Percentiles rank a stretch among this genome's conserved stretches.
Evolutionary conservation across 1,284 basidiomycete species (phyloP).

Genomic region (Naganishia liquefaciens): DNA sequence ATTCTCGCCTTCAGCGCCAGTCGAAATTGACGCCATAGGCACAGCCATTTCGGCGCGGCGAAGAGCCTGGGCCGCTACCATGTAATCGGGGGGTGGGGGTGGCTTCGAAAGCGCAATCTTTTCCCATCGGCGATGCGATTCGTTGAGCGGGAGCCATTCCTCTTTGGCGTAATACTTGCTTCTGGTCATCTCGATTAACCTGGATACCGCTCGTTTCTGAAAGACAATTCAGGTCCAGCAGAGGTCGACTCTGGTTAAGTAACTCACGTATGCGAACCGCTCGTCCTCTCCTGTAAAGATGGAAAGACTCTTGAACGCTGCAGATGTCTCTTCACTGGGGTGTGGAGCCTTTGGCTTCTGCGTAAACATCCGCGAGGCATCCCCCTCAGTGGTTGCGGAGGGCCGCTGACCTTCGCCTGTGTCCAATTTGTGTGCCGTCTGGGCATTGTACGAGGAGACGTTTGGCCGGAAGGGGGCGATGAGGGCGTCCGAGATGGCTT

Average conservation of each 20-base stretch:
- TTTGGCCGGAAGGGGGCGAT: conserved; percentile 64
- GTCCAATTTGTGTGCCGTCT: conserved; percentile 7
- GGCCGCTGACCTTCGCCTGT: conserved; percentile 17
- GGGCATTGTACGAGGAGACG: conserved; percentile 59
- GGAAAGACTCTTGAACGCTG: conserved; percentile 51
- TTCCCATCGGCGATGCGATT: conserved; percentile 54
- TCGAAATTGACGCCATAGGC: conserved; percentile 23
- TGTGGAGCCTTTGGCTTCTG: conserved; percentile 27
- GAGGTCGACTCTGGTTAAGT: not conserved
- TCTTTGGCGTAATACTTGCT: conserved; percentile 56
- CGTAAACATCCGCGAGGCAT: conserved; percentile 32
- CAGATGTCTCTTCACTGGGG: conserved; percentile 34
- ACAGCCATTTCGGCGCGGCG: conserved; percentile 18
- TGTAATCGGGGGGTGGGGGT: conserved; percentile 27
- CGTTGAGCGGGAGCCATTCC: conserved; percentile 48
- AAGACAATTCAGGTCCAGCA: not conserved
- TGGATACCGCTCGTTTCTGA: conserved; percentile 64
- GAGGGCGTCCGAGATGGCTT: conserved; percentile 62
- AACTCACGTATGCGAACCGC: conserved; percentile 64
- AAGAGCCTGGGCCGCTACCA: conserved; percentile 12
- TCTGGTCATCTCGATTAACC: conserved; percentile 67
- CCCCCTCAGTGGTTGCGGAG: conserved; percentile 9
- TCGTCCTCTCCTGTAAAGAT: conserved; percentile 73
- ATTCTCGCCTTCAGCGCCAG: conserved; percentile 8
- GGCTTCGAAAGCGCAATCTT: conserved; percentile 33